Base-by-base conservation (phyloP, 129 eudicot species). In the Calendula officinalis region DNA sequence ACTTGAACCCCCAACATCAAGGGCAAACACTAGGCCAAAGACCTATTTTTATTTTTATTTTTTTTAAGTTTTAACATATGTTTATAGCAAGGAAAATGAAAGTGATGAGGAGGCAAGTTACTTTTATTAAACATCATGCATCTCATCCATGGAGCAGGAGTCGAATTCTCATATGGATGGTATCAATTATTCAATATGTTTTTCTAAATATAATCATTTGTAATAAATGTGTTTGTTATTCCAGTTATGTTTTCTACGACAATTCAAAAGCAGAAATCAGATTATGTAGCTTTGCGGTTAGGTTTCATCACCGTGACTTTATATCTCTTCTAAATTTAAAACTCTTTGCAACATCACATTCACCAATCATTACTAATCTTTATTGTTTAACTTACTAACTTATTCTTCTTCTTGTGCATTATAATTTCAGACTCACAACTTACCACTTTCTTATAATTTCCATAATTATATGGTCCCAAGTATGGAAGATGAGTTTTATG, bases 101-200 rank as follows among this genome's bases (percentile, higher is more conserved):
- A 76, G 88, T 85, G 65, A 92, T 92, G 96, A 85, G 96, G 70
- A 82, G 99, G 43, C 99, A 86, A 73, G 69, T 84, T 60, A 94
- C 97, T 52, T 94, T 94, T 72, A 88, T 85, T 56, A 69, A 81
- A 56, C 97, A 94, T 71, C 97, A 89, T 49, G 99, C 99, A 46
- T 83, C 95, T 61, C 99, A 94, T 78, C 99, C 99, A 8, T 94
- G 99, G 99, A 94, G 90, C 56, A 86, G 86, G 74, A 94, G 80
- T 37, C 85, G 88, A 8, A 71, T 94, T 67, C 90, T 94, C 65
- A 94, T 94, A 27, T 94, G 99, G 99, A 94, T 94, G 94, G 97
- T 94, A 83, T 7, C 46, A 34, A 60, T 53, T 38, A 75, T 56
- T 39, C 42, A 35, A 57, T 30, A 35, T 35, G 35, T 52, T 15